Evolutionary conservation across 2,329 filamentous ascomycete species (phyloP), one percentile per base, ranked within the genome.

Genomic region (Colletotrichum tabaci): DNA sequence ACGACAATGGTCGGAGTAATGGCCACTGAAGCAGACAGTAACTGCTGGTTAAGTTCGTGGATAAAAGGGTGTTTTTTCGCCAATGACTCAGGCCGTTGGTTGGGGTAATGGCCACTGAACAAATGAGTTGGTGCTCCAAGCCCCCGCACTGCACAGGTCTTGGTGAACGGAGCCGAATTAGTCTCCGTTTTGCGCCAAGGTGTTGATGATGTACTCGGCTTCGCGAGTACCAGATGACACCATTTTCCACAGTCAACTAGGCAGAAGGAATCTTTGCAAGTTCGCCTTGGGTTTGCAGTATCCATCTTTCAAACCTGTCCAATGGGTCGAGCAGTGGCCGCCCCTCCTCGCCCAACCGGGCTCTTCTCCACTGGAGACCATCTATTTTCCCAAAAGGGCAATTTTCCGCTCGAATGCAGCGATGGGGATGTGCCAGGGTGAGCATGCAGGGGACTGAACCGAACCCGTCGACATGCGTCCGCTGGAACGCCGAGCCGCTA

Each of bases 331-430:
- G 47, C 47, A 7, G 53, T 55, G 58, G 30, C 38, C 58, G 66
- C 38, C 26, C 61, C 26, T 21, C 26, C 23, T 38, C 40, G 58
- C 16, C 26, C n/a, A 61, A 23, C 21, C 16, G 26, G 23, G 38
- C 23, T 21, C 18, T 13, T 55, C 60, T 46, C 65, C 68, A 58
- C 23, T 16, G 30, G 16, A 61, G 52, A 12, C 26, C 40, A 58
- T 49, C 69, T 72, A 69, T 69, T 72, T 64, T 64, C 69, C 66
- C 44, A 68, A 69, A 55, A 61, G 15, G 60, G 69, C 40, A 72
- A 69, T 69, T 69, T 66, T 61, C 35, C 44, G n/a, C 49, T 58
- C 30, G 35, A 12, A 26, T 53, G 21, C 35, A 21, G 42, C 23
- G 35, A n/a, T 42, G 16, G 30, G 15, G 26, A 26, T 46, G 35